Evolutionary conservation across 257 asterid species (phyloP), one percentile per base, ranked within the genome.

Genomic region (Thymus mandschuricus): DNA sequence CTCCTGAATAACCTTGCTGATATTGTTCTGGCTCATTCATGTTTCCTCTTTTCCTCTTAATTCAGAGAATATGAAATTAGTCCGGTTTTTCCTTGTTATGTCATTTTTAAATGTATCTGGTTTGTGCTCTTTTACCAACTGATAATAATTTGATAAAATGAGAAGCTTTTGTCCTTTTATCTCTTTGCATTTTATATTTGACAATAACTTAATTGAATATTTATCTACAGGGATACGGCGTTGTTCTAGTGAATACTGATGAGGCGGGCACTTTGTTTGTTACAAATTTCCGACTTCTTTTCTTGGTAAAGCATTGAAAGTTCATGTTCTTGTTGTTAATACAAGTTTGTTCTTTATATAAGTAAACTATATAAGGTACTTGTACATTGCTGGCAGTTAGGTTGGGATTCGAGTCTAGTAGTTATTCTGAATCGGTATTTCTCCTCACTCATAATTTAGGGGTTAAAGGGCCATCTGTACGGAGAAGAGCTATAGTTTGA

Each of bases 201-300:
- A 62, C 54, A 80, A 67, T 77, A 64, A 69, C 77, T 80, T 80
- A 75, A 63, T 66, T 67, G 64, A 51, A 30, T 43, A 44, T 72
- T 79, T 64, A 70, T 76, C 66, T 86, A 43, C 89, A 94, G 99
- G 97, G 89, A 62, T 72, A 78, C 64, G 96, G 96, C 29, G 96
- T 91, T 76, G 98, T 94, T 83, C 98, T 94, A 79, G 96, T 91
- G 85, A 94, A 94, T 82, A 91, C 78, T 67, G 96, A 89, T 48
- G 93, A 88, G 77, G 98, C 98, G 43, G 98, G 98, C 71, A 89
- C 95, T 30, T 77, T 94, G 83, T 94, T 82, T 34, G 87, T 94
- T 44, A 94, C 98, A 64, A 94, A 94, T 80, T 94, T 81, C 70
- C 98, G 98, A 70, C 95, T 94, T 76, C 95, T 94, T 76, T 94